Conservation (phyloP, 2,329 filamentous ascomycete genomes). For the Diaporthe sp. region DNA sequence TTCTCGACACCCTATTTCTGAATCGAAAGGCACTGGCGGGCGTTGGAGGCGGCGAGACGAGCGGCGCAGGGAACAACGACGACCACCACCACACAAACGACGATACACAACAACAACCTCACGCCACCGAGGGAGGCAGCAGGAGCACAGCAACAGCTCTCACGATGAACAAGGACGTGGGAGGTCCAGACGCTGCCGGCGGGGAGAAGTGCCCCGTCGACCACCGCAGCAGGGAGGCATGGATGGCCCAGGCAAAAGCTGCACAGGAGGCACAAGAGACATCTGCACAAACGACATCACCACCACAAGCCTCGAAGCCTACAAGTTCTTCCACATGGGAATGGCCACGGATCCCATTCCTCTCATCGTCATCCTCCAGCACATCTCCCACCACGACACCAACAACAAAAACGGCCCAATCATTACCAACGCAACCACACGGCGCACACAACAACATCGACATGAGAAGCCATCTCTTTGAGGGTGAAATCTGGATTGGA, state of each 20-base stretch:
- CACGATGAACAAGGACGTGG: conserved; percentile 16
- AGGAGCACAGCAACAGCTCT: not conserved
- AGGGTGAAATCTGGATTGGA: too few species aligned
- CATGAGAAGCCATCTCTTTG: too few species aligned
- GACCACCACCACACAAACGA: not conserved
- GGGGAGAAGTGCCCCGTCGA: conserved; percentile 84
- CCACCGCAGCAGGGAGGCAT: conserved; percentile 86
- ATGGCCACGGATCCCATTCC: conserved; percentile 53
- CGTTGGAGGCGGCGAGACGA: conserved; percentile 9
- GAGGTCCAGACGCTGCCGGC: conserved; percentile 39
- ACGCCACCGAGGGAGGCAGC: not conserved
- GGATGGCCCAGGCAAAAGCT: conserved; percentile 77
- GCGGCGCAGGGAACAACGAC: not conserved
- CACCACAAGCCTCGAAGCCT: conserved; percentile 43
- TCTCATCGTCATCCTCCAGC: conserved; percentile 48
- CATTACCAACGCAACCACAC: conserved; percentile 30
- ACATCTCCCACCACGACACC: too few species aligned
- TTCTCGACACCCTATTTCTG: conserved; percentile 34
- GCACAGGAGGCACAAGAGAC: conserved; percentile 50
- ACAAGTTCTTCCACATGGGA: conserved; percentile 49
- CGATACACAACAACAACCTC: not conserved
- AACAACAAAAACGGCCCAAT: conserved; percentile 39
- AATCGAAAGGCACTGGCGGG: conserved; percentile 33
- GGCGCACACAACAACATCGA: conserved; percentile 11
- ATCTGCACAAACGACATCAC: not conserved